Evolutionary conservation across 768 basidiomycete species (phyloP).

Genomic region (Termitomyces sp.): DNA sequence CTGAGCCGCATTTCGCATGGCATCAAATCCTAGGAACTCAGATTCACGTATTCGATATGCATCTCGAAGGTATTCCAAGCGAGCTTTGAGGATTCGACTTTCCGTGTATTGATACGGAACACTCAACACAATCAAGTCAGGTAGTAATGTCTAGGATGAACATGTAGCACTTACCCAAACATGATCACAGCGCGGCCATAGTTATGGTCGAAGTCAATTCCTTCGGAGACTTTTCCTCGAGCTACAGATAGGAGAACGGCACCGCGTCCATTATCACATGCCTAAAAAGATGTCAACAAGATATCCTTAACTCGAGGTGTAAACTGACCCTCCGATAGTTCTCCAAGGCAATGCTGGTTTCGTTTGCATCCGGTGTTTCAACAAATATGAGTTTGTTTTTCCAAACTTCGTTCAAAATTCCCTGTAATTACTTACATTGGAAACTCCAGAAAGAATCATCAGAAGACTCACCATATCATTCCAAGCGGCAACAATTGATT

Average conservation of each 20-base stretch:
- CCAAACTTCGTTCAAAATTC: conserved; percentile 98
- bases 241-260: conserved; percentile 96
- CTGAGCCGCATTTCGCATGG: conserved; percentile 98
- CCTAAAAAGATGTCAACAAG: conserved; percentile 42
- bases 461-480: conserved; percentile 88
- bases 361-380: conserved; percentile 98
- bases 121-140: conserved; percentile 36
- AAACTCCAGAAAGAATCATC: not conserved
- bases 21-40: conserved; percentile 98
- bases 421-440: conserved; percentile 47
- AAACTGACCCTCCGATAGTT: conserved; percentile 84
- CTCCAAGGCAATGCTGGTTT: conserved; percentile 96
- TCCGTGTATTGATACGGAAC: conserved; percentile 99
- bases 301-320: not conserved
- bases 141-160: conserved; percentile 1
- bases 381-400: conserved; percentile 99
- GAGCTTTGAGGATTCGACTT: conserved; percentile 93
- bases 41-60: conserved; percentile 97
- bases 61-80: conserved; percentile 96
- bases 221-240: conserved; percentile 98
- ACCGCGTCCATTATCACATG: conserved; percentile 97
- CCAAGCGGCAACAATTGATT: conserved; percentile 99
- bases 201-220: conserved; percentile 99
- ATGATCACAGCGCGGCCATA: conserved; percentile 99
- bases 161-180: conserved; percentile 73